Base-by-base conservation (phyloP, 768 basidiomycete genomes). In the Rhizopogon sp. region DNA sequence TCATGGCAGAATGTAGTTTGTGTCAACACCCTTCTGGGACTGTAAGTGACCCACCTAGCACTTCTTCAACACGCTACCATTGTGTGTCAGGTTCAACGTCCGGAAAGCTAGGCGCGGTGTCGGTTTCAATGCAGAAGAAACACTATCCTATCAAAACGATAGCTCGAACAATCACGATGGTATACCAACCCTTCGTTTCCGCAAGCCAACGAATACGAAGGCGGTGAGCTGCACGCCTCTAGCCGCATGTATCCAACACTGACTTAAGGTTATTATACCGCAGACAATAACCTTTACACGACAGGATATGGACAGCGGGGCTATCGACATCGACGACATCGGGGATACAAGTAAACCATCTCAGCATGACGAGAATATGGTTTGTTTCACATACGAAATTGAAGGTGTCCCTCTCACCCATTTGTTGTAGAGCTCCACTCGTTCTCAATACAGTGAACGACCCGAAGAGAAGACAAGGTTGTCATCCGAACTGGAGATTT, bases 111-210 rank as follows among this genome's bases (percentile, higher is more conserved):
- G 20, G 16, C 44, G 35, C 0, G 69, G 68, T 0, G 50, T 52
- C 0, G 68, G 68, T 37, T 2, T 66, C n/a, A 55, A 69, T 5
- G 64, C 66, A 52, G 68, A 69, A 46, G 64, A 60, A 1, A 58
- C 65, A 9, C 14, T 56, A 0, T 39, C 42, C 0, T 54, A 56
- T 31, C 64, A 44, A 22, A 55, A 58, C 13, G 28, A 31, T 0
- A 25, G 25, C 25, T n/a, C 45, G 3, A n/a, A 40, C 3, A 37
- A 28, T n/a, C 25, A 25, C 25, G 25, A 22, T 8, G 54, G 43
- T 22, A n/a, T 60, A 4, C 56, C 56, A 2, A 28, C 56, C 2
- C 47, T 69, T 4, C 55, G 55, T 13, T 40, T 70, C 16, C 52
- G 58, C 25, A 45, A 56, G 9, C 42, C 42, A 43, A 40, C 43